Evolutionary conservation across 2,329 filamentous ascomycete genomes (phyloP).

Genomic region (Huntiella bhutanensis): DNA sequence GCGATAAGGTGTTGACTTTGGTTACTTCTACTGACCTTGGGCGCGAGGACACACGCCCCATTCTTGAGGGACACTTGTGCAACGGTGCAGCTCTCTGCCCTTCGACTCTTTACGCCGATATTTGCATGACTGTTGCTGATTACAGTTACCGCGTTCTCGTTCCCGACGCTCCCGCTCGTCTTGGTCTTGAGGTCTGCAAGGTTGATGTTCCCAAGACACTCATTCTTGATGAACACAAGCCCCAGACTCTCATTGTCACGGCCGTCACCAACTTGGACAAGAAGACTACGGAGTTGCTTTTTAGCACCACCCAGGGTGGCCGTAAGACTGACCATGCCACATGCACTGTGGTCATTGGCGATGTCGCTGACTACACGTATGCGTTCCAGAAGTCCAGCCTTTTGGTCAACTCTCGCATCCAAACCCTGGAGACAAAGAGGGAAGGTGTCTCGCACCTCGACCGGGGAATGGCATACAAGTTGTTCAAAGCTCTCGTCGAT

Average conservation of each 20-base stretch:
- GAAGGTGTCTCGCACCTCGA: slow-evolving; percentile 55
- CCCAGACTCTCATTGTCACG: slow-evolving; percentile 41
- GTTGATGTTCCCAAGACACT: slow-evolving; percentile 55
- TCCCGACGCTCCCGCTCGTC: slow-evolving; percentile 30
- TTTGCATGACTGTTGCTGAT: slow-evolving; percentile 42
- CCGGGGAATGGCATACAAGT: slow-evolving; percentile 61
- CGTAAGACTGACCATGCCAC: slow-evolving; percentile 40
- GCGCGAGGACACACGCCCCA: slow-evolving; percentile 38
- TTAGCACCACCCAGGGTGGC: slow-evolving; percentile 39
- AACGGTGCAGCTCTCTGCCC: slow-evolving; percentile 49
- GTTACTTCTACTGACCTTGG: slow-evolving; percentile 48
- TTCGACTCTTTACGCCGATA: slow-evolving; percentile 39
- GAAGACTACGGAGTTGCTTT: slow-evolving; percentile 35
- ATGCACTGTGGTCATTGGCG: slow-evolving; percentile 42
- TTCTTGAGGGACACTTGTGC: slow-evolving; percentile 46
- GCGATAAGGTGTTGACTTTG: slow-evolving; percentile 31
- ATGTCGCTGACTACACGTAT: slow-evolving; percentile 38
- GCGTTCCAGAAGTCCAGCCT: slow-evolving; percentile 52
- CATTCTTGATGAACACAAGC: slow-evolving; percentile 31
- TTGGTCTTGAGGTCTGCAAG: slow-evolving; percentile 43
- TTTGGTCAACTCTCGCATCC: slow-evolving; percentile 44
- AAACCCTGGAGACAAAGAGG: slow-evolving; percentile 34
- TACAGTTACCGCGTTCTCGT: slow-evolving; percentile 45
- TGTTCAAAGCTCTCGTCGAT: slow-evolving; percentile 36
- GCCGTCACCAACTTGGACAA: slow-evolving; percentile 38